Evolutionary conservation across 2,329 filamentous ascomycete species (phyloP).

Genomic region (Fusarium nematophilum): DNA sequence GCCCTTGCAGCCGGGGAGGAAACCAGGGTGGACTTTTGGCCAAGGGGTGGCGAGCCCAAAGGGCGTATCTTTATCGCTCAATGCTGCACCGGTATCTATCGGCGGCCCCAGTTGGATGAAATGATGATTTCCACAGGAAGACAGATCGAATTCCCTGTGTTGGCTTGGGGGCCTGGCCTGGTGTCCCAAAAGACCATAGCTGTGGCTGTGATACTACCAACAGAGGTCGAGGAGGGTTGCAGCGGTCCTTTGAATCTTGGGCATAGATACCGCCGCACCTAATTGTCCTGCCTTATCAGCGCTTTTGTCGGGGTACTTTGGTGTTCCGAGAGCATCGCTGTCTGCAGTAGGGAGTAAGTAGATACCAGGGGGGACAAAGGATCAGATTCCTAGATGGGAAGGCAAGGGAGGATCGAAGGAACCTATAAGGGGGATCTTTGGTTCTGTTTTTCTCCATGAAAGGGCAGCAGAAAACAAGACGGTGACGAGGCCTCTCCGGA

Average conservation of each 20-base stretch:
- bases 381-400: slow-evolving; percentile 16
- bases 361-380: not conserved
- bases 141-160: slow-evolving; percentile 8
- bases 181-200: no score
- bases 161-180: no score
- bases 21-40: slow-evolving; percentile 25
- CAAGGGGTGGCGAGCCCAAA: slow-evolving; percentile 20
- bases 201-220: no score
- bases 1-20: slow-evolving; percentile 11
- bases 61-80: slow-evolving; percentile 9
- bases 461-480: not conserved
- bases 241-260: not conserved
- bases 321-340: not conserved
- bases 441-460: not conserved
- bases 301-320: not conserved
- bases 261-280: no score
- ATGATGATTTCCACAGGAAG: slow-evolving; percentile 15
- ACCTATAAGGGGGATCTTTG: slow-evolving; percentile 22
- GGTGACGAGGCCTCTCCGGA: slow-evolving; percentile 3
- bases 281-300: not conserved
- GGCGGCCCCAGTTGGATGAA: slow-evolving; percentile 17
- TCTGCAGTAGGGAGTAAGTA: not conserved
- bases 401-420: slow-evolving; percentile 3
- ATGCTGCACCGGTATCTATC: slow-evolving; percentile 34
- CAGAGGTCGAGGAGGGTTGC: no score